These are phyloP conservation scores for Salix koriyanagi DNA, from an alignment of 345 rosid genomes.

Conservation along the genomic window DNA sequence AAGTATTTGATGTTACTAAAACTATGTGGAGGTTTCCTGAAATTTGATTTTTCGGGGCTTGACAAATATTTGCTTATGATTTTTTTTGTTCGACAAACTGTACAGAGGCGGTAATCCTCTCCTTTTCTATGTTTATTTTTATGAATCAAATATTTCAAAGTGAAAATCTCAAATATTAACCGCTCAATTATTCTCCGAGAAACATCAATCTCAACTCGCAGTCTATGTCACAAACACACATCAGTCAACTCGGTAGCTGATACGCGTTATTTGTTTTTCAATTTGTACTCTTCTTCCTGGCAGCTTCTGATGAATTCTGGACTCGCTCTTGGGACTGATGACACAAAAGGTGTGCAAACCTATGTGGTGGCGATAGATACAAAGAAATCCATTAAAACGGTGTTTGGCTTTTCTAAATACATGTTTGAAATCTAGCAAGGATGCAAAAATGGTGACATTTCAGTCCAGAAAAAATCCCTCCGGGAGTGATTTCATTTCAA, in stretches of 20 bases:
- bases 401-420: neutral
- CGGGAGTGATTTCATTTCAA: neutral
- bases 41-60: no score
- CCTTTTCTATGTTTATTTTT: no score
- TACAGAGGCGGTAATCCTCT: no score
- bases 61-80: no score
- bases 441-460: neutral
- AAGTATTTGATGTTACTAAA: no score
- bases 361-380: neutral
- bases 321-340: neutral
- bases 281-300: neutral
- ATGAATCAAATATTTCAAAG: no score
- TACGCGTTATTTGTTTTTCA: neutral
- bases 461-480: neutral
- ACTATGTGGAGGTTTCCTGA: no score
- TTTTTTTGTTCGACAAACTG: no score
- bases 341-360: neutral
- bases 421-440: neutral
- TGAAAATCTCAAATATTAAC: no score
- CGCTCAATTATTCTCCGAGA: no score
- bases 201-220: no score
- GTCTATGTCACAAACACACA: neutral
- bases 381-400: neutral
- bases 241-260: neutral
- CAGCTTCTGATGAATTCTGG: constrained; percentile 1